Conservation (phyloP, 2,329 filamentous ascomycete genomes). For the Fusarium albosuccineum region DNA sequence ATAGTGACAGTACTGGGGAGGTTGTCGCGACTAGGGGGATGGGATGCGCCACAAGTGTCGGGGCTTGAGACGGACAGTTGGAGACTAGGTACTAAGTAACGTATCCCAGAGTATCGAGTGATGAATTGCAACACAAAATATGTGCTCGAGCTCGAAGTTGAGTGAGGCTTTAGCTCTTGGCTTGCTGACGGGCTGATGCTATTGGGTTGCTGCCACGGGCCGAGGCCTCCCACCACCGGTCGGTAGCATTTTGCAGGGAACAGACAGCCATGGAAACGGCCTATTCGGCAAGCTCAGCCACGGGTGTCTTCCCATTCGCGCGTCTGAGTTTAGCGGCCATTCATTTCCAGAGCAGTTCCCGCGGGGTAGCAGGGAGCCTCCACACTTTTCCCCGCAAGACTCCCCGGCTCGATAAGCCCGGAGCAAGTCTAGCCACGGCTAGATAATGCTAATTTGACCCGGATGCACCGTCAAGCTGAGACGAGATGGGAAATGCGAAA, state of each 20-base stretch:
- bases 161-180: background rate
- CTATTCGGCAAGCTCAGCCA: background rate
- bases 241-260: conserved; percentile 1
- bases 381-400: conserved; percentile 17
- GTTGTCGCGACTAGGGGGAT: background rate
- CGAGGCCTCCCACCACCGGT: conserved; percentile 15
- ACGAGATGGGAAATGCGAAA: too few species aligned
- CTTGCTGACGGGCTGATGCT: background rate
- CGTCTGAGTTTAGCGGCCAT: too few species aligned
- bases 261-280: too few species aligned
- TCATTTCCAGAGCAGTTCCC: background rate
- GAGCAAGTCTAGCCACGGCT: conserved; percentile 21
- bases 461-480: too few species aligned
- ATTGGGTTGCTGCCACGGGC: conserved; percentile 9
- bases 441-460: conserved; percentile 1
- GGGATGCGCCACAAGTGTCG: too few species aligned
- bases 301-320: background rate
- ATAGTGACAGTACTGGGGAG: conserved; percentile 45
- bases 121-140: background rate
- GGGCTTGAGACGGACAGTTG: too few species aligned
- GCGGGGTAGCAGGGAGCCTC: conserved; percentile 18
- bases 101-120: background rate
- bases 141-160: background rate
- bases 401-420: conserved; percentile 14
- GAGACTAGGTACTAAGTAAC: background rate